Percentiles rank a stretch among this genome's conserved stretches.
These are phyloP conservation scores for Penicillium sp. DNA, from an alignment of 2,329 filamentous ascomycete species.

Conservation along the genomic window DNA sequence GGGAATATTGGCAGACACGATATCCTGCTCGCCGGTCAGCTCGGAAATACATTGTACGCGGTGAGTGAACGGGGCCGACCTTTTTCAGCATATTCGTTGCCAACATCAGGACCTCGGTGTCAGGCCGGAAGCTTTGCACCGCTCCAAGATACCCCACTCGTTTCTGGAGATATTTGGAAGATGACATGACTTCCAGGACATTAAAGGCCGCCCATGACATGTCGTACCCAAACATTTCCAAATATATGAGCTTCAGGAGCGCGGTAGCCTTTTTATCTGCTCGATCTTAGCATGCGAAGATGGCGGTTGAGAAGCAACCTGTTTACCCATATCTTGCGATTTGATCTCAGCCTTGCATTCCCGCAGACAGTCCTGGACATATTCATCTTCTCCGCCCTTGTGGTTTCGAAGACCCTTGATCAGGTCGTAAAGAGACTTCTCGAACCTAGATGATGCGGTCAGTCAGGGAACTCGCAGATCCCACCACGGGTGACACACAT, in stretches of 20 bases:
- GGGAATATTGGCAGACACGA: constrained; percentile 67
- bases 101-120: constrained; percentile 96
- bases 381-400: constrained; percentile 91
- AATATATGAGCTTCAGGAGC: constrained; percentile 89
- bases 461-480: neutral
- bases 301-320: neutral
- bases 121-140: constrained; percentile 90
- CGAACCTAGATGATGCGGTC: constrained; percentile 67
- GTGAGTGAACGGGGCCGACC: constrained; percentile 43
- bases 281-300: constrained; percentile 6
- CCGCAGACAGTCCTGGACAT: constrained; percentile 87
- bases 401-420: constrained; percentile 93
- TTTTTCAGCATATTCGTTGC: constrained; percentile 97
- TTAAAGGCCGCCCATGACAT: constrained; percentile 99
- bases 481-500: neutral
- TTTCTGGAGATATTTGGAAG: constrained; percentile 90
- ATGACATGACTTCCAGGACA: constrained; percentile 98
- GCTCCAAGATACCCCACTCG: constrained; percentile 91
- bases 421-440: constrained; percentile 98
- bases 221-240: constrained; percentile 98
- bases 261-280: constrained; percentile 93
- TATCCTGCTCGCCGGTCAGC: constrained; percentile 34
- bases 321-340: constrained; percentile 84
- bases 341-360: constrained; percentile 94
- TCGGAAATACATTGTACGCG: neutral